Evolutionary conservation across 2,329 filamentous ascomycete genomes (phyloP), one percentile per base, ranked within the genome.

Genomic region (Botrytis paeoniae): DNA sequence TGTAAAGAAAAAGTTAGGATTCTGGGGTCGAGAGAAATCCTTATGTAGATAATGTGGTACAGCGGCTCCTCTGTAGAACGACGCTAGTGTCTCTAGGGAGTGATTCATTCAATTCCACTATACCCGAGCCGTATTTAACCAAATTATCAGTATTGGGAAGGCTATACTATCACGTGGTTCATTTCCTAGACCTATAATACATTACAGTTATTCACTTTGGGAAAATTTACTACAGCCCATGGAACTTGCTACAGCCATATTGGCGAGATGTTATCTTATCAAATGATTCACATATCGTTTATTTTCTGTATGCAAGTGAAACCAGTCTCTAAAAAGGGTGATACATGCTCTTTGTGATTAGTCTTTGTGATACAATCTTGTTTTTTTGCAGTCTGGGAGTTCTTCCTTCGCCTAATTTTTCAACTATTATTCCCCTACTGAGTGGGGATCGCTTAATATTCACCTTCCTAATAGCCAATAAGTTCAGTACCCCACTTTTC

Each of bases 21-120:
- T 57, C 45, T 41, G 35, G 25, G n/a, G 32, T 6, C 25, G 5
- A 41, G 16, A 54, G 16, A 22, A 54, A 48, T 3, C 35, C 5
- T 68, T 68, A 68, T 41, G 18, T 68, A 68, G n/a, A 20, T 32
- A 57, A 57, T 29, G 5, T 25, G 25, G 14, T 57, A 68, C 64
- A 3, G 35, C 48, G 41, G 35, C 35, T 68, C 16, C 1, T 54
- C 8, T 39, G 4, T 68, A 1, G 14, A 14, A 14, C 2, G 3
- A 41, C 25, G n/a, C 25, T 57, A 54, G n/a, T 29, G 6, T 54
- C 10, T 29, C n/a, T 29, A 57, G 25, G 35, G 16, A 68, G 35
- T 29, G 16, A 57, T 39, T 32, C 4, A 29, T 20, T 8, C 12
- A 5, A 29, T 18, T 54, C 5, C 3, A 0, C 25, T 9, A 9